Percentiles rank a stretch among this genome's conserved stretches.
Evolutionary conservation across 768 basidiomycete genomes (phyloP).

Genomic region (Mycena latifolia): DNA sequence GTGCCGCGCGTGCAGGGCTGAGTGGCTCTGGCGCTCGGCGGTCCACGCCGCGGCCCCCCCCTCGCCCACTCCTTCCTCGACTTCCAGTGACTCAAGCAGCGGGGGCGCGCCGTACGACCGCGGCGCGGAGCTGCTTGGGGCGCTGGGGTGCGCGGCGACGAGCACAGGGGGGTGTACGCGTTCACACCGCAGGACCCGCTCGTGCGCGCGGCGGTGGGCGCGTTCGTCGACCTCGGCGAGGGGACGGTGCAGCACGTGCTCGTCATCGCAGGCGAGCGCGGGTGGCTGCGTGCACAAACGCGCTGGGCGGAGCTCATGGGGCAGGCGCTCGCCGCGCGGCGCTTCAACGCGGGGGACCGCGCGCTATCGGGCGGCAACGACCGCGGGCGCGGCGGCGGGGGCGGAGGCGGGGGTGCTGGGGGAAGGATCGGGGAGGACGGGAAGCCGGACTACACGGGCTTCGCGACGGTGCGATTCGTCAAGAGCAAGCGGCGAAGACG

Average conservation of each 20-base stretch:
- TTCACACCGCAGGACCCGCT: constrained; percentile 61
- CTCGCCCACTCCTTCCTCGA: no score
- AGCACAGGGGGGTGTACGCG: constrained; percentile 37
- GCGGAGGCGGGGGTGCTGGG: constrained; percentile 26
- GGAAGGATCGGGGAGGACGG: constrained; percentile 7
- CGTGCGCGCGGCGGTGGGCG: constrained; percentile 71
- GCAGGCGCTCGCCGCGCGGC: constrained; percentile 74
- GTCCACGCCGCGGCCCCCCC: no score
- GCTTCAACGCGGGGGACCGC: constrained; percentile 51
- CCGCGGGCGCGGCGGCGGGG: constrained; percentile 24
- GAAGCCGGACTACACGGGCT: constrained; percentile 6
- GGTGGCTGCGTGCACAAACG: constrained; percentile 76
- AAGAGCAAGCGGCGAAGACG: constrained; percentile 27
- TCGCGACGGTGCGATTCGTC: constrained; percentile 20
- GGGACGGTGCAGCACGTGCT: constrained; percentile 75
- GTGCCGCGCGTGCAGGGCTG: constrained; percentile 73
- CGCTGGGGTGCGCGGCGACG: constrained; percentile 45
- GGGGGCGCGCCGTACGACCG: not conserved
- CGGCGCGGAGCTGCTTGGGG: constrained; percentile 56
- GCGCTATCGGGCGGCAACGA: no score
- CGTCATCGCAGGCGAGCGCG: constrained; percentile 72
- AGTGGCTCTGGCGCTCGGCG: constrained; percentile 69
- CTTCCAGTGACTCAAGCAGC: no score
- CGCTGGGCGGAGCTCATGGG: constrained; percentile 75
- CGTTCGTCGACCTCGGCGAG: constrained; percentile 81